Evolutionary conservation across 1,139 yeast species (phyloP), one percentile per base, ranked within the genome.

Genomic region (Kodamaea fungicola): DNA sequence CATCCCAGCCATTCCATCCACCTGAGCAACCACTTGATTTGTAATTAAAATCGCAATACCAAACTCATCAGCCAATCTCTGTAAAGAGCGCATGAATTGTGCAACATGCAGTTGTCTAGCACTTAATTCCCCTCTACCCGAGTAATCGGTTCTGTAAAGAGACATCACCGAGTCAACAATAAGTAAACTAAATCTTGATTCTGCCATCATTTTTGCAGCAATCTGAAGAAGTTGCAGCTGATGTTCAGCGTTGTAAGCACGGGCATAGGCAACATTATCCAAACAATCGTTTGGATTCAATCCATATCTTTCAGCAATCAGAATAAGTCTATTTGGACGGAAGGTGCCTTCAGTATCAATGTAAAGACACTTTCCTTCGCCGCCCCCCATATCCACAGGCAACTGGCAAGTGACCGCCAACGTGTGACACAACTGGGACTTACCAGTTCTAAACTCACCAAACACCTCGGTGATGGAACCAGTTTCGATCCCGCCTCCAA

Each of bases 1-100:
- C 75, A 82, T 74, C 6, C 78, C 76, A 45, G 84, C 77, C 52
- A 80, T 82, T 35, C 97, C 97, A 59, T 92, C 99, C 13, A 94
- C 98, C 61, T 90, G 97, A 3, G 98, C 97, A 6, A 89, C 97
- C 23, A 92, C 99, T 62, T 92, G 99, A 64, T 92, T 92, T 4
- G 99, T 94, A 37, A 92, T 90, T n/a, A 94, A 88, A 9, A 92
- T 97, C 0, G 98, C 98, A 41, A 94, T 89, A 31, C 99, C 99
- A 63, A 87, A 92, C 64, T 92, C 97, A 62, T 92, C 98, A 0
- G 98, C 98, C 39, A 92, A 74, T 51, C 96, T 68, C 61, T 92
- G 97, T 44, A 92, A 73, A 30, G 86, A 83, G 51, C 97, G 75
- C 90, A 94, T 82, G 56, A 84, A 90, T 61, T 83, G 85, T 23